Evolutionary conservation across 768 basidiomycete genomes (phyloP).

Genomic region (Leccinellum luteum): DNA sequence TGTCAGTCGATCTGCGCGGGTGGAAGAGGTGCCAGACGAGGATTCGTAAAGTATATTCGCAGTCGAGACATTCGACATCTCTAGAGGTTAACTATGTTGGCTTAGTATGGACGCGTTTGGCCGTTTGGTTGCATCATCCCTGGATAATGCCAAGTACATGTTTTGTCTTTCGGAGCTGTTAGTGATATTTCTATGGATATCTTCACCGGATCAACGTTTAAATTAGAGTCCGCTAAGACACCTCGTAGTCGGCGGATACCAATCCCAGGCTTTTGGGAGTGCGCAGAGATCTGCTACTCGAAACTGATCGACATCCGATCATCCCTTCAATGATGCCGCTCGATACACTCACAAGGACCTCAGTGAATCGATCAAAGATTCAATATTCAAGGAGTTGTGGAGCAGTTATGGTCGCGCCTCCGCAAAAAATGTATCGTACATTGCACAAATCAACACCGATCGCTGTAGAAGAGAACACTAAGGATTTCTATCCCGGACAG

Average conservation of each 20-base stretch:
- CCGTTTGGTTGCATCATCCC: slow-evolving; percentile 40
- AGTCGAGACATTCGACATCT: background rate
- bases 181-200: background rate
- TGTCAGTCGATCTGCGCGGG: slow-evolving; percentile 37
- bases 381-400: too few species aligned
- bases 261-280: background rate
- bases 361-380: too few species aligned
- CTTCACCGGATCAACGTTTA: background rate
- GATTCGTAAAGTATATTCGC: slow-evolving; percentile 20
- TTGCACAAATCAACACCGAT: background rate
- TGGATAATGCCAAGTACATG: background rate
- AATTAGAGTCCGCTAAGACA: background rate
- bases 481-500: background rate
- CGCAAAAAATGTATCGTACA: background rate
- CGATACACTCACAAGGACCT: too few species aligned
- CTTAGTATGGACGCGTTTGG: background rate
- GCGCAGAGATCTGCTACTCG: background rate
- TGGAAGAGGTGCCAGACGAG: slow-evolving; percentile 48
- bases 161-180: background rate
- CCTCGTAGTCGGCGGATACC: background rate
- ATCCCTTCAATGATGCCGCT: background rate
- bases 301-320: background rate
- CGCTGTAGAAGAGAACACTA: background rate
- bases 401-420: background rate
- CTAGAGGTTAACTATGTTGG: background rate